Percentiles rank a stretch among this genome's conserved stretches.
Conservation (phyloP, 1,284 basidiomycete genomes). For the Trametes hirsuta region DNA sequence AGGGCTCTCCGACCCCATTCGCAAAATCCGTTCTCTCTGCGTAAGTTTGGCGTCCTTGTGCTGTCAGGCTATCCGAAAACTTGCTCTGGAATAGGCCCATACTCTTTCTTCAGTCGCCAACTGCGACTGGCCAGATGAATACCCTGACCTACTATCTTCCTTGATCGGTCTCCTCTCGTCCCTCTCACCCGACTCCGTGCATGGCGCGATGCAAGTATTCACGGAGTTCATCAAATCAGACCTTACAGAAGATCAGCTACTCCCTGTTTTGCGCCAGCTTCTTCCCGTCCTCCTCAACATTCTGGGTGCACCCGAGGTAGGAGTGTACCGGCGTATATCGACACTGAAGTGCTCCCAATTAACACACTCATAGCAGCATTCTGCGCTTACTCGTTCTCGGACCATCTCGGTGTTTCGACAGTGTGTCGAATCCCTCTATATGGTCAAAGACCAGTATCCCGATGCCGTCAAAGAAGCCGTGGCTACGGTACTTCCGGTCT, state of each 20-base stretch:
- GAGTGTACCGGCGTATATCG: conserved; percentile 17
- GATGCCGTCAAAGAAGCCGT: conserved; percentile 84
- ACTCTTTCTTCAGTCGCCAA: conserved; percentile 84
- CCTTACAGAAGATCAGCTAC: conserved; percentile 89
- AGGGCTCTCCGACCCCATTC: conserved; percentile 81
- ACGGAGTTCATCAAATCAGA: conserved; percentile 91
- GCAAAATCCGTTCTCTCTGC: conserved; percentile 83
- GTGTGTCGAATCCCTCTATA: conserved; percentile 87
- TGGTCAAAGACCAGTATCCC: conserved; percentile 93
- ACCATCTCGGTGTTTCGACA: conserved; percentile 90
- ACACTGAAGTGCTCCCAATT: background rate
- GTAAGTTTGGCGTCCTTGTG: conserved; percentile 46
- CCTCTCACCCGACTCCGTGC: conserved; percentile 72
- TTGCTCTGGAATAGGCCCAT: conserved; percentile 60
- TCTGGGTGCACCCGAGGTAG: conserved; percentile 73
- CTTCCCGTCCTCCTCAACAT: conserved; percentile 87
- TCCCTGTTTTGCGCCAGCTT: conserved; percentile 84
- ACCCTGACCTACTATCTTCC: conserved; percentile 75
- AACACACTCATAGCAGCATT: conserved; percentile 56
- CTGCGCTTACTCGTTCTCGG: conserved; percentile 79
- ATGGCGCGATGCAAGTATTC: conserved; percentile 95
- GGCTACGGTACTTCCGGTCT: conserved; percentile 81
- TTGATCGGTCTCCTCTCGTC: conserved; percentile 79
- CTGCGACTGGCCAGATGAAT: conserved; percentile 95
- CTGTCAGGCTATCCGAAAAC: background rate